A percentile compares a stretch with the other conserved stretches of the same genome.
Evolutionary conservation across 2,329 filamentous ascomycete species (phyloP).

Genomic region (Coleophoma crateriformis): DNA sequence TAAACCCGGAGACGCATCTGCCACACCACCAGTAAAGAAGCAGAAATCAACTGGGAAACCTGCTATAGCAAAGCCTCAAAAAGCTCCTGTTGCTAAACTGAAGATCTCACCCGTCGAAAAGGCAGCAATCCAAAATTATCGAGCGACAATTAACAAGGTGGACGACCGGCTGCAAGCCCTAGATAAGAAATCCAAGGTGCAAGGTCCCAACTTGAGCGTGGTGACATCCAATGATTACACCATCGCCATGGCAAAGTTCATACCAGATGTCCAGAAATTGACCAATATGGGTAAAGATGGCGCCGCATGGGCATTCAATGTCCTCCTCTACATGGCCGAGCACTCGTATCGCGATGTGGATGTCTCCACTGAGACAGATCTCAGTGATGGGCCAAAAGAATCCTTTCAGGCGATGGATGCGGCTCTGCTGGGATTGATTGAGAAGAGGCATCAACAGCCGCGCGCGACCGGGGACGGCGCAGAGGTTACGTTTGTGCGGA

Average conservation of each 20-base stretch:
- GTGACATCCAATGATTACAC: conserved; percentile 3
- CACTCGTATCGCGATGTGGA: conserved; percentile 2
- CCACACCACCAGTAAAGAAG: neutral
- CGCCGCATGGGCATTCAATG: conserved; percentile 1
- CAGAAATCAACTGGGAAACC: conserved; percentile 1
- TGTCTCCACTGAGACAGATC: neutral
- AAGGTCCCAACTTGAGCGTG: neutral
- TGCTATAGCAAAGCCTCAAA: neutral
- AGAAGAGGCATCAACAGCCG: neutral
- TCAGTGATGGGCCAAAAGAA: neutral
- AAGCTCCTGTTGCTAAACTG: neutral
- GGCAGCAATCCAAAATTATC: neutral
- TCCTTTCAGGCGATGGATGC: conserved; percentile 1
- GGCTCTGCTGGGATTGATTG: conserved; percentile 1
- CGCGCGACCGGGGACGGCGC: neutral
- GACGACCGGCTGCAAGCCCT: neutral
- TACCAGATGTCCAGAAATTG: conserved; percentile 1
- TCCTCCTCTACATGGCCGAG: neutral
- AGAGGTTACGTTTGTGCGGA: neutral
- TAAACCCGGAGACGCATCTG: neutral
- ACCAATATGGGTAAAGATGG: conserved; percentile 1
- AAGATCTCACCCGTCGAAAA: neutral
- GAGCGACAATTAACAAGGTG: neutral
- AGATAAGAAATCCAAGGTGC: neutral
- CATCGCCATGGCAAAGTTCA: conserved; percentile 2